Base-by-base conservation (phyloP, 192 early-diverging fungal species). In the Gamsiella multidivaricata region DNA sequence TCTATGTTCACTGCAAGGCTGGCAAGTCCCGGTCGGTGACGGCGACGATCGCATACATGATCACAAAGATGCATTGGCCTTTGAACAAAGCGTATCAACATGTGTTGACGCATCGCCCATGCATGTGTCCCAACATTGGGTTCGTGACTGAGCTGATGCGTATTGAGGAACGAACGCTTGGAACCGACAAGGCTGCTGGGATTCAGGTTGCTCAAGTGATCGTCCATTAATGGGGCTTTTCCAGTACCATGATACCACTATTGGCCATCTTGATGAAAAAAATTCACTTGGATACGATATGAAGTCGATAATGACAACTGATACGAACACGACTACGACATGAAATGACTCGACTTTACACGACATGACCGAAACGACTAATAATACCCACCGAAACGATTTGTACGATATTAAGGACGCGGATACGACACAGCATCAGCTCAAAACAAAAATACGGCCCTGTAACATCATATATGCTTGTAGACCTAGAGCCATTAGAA, bases 1-100 rank as follows among this genome's bases (percentile, higher is more conserved):
- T 91, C 29, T 89, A 93, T 61, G 93, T 94, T 0, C 93, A 94
- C 68, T 94, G 93, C 80, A 88, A 88, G 58, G 93, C 93, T 25
- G 93, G 93, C 28, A 86, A 88, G 58, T 92, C 90, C n/a, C 83
- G 93, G 17, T 92, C 90, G 6, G 91, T 88, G 3, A 89, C 91
- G 8, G 89, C 83, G 10, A 91, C 91, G 25, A 82, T 94, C 34
- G 93, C 87, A 0, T 93, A 91, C 62, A 61, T 94, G 36, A 87
- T 94, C 26, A 62, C 82, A 15, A 69, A 82, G 26, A 71, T 89
- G 47, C 73, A 83, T 11, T 90, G 91, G 89, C 81, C 88, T 1
- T 63, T 94, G 11, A 83, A 83, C 57, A 84, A 83, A 22, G 91
- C 93, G 11, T 92, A 91, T 53, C 82, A 88, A 29, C 87, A 86